Evolutionary conservation across 306 rosid genomes (phyloP).

Genomic region (Gastrolobium villosum): DNA sequence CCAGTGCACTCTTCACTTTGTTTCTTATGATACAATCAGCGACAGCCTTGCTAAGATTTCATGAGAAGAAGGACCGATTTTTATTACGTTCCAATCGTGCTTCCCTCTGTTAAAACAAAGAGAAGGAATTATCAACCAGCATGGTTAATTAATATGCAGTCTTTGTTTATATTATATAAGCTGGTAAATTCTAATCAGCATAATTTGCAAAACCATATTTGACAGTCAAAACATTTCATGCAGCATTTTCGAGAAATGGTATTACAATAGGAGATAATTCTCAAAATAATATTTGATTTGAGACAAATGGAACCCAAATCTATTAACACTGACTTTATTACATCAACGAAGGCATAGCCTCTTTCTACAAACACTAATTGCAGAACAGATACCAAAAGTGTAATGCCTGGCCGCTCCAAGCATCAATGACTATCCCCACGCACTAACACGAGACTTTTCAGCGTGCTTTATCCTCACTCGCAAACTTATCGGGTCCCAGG

Average conservation of each 20-base stretch:
- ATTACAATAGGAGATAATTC: slow-evolving; percentile 4
- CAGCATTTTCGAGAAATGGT: slow-evolving; percentile 17
- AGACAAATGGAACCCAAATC: too few species aligned
- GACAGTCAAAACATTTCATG: slow-evolving; percentile 20
- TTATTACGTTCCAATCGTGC: slow-evolving; percentile 92
- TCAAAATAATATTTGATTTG: slow-evolving; percentile 21
- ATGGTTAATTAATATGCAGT: background rate
- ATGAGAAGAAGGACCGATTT: slow-evolving; percentile 83
- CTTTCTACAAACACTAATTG: too few species aligned
- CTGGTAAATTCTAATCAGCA: background rate
- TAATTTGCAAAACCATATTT: slow-evolving; percentile 15
- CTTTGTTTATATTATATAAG: background rate
- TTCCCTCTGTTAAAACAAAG: slow-evolving; percentile 73
- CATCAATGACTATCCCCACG: too few species aligned
- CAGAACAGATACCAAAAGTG: too few species aligned
- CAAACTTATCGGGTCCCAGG: too few species aligned
- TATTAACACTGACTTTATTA: too few species aligned
- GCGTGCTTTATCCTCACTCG: too few species aligned
- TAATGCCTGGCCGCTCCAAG: too few species aligned
- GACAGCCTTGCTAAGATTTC: slow-evolving; percentile 49
- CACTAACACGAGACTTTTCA: too few species aligned
- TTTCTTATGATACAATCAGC: slow-evolving; percentile 36
- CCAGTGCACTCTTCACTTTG: slow-evolving; percentile 5
- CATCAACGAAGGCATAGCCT: too few species aligned
- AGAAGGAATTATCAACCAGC: slow-evolving; percentile 31